Conservation (phyloP, 495 filamentous ascomycete species). For the Staphylotrichum tortipilum region DNA sequence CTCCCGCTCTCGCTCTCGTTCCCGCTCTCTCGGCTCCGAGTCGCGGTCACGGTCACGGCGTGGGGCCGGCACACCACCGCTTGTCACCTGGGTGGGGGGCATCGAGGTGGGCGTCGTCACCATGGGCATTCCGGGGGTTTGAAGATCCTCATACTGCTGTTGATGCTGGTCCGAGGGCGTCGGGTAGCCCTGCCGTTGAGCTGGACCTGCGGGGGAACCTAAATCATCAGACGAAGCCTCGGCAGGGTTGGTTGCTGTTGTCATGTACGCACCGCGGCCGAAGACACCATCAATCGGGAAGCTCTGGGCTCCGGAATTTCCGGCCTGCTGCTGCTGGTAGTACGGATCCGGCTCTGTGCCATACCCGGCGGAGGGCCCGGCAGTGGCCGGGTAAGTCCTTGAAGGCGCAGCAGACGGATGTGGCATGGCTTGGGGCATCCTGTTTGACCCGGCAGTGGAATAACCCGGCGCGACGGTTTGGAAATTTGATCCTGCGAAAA, state of each 20-base stretch:
- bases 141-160: slow-evolving; percentile 23
- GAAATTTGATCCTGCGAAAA: slow-evolving; percentile 21
- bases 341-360: slow-evolving; percentile 21
- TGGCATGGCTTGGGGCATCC: slow-evolving; percentile 16
- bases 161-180: slow-evolving; percentile 24
- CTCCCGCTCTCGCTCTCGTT: slow-evolving; percentile 21
- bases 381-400: slow-evolving; percentile 13
- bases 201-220: slow-evolving; percentile 43
- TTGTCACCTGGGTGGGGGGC: slow-evolving; percentile 24
- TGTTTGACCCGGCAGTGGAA: slow-evolving; percentile 10
- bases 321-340: slow-evolving; percentile 25
- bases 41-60: slow-evolving; percentile 32
- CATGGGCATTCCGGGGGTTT: slow-evolving; percentile 9
- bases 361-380: slow-evolving; percentile 16
- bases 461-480: slow-evolving; percentile 14
- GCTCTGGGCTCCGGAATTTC: slow-evolving; percentile 23
- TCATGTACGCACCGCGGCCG: slow-evolving; percentile 41
- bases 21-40: slow-evolving; percentile 31
- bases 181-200: slow-evolving; percentile 28
- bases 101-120: slow-evolving; percentile 16
- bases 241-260: slow-evolving; percentile 20
- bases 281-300: slow-evolving; percentile 41
- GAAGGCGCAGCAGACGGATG: slow-evolving; percentile 18
- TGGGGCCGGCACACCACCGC: slow-evolving; percentile 23
- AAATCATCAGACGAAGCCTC: slow-evolving; percentile 41